Evolutionary conservation across 78 protist genomes (phyloP).

Genomic region (Mastigamoeba balamuthi): DNA sequence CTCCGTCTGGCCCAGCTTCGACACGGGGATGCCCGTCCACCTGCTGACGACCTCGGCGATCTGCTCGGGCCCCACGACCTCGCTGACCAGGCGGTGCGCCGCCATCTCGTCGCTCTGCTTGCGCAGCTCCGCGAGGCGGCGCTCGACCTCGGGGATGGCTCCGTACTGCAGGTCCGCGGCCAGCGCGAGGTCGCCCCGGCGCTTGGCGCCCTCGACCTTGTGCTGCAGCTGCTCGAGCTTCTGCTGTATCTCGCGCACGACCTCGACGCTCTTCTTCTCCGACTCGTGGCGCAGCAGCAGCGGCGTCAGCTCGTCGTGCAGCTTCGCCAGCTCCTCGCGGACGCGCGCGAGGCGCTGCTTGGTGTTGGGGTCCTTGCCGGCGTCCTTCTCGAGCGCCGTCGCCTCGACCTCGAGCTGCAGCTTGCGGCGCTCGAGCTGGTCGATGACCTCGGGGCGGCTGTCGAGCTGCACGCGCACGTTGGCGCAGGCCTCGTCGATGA

Average conservation of each 20-base stretch:
- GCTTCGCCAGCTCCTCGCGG: constrained; percentile 28
- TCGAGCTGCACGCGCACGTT: constrained; percentile 81
- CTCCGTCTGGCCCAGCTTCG: constrained; percentile 59
- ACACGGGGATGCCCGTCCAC: constrained; percentile 97
- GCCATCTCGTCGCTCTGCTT: constrained; percentile 12
- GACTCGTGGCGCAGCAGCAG: constrained; percentile 56
- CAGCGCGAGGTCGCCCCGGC: constrained; percentile 56
- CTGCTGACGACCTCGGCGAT: constrained; percentile 76
- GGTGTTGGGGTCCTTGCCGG: constrained; percentile 39
- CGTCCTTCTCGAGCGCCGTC: constrained; percentile 72
- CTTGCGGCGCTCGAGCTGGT: constrained; percentile 67
- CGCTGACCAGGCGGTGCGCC: constrained; percentile 34
- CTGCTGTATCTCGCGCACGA: constrained; percentile 39
- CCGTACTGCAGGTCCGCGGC: constrained; percentile 82
- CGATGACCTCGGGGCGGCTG: constrained; percentile 88
- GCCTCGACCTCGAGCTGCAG: constrained; percentile 88
- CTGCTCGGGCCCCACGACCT: constrained; percentile 54
- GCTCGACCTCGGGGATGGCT: constrained; percentile 81
- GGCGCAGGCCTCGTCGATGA: constrained; percentile 95
- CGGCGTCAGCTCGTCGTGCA: constrained; percentile 70
- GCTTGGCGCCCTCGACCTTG: constrained; percentile 71
- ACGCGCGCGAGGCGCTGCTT: constrained; percentile 57
- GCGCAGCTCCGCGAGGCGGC: constrained; percentile 24
- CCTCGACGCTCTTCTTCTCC: constrained; percentile 69
- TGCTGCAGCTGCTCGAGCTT: constrained; percentile 57